Conservation (phyloP, 345 rosid species). For the Lumnitzera littorea region DNA sequence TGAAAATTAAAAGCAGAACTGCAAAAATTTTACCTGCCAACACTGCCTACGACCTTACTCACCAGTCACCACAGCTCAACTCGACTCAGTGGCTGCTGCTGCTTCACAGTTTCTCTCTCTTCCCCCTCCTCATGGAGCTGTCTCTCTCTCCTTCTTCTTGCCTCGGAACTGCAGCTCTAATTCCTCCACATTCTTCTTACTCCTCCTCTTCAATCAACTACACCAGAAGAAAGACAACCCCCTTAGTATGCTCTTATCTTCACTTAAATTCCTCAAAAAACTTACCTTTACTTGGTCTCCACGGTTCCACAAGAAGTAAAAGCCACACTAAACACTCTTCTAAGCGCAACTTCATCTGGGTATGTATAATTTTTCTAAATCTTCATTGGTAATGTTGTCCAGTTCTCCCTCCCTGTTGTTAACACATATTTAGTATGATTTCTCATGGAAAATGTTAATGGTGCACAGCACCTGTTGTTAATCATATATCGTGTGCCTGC, state of each 20-base stretch:
- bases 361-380: constrained; percentile 12
- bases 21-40: too few relatives aligned
- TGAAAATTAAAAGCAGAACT: too few relatives aligned
- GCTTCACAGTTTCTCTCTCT: not conserved
- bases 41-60: too few relatives aligned
- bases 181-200: constrained; percentile 10
- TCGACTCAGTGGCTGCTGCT: too few relatives aligned
- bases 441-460: not conserved
- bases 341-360: constrained; percentile 32
- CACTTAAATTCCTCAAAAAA: constrained; percentile 13
- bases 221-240: constrained; percentile 11
- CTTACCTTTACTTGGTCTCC: constrained; percentile 17
- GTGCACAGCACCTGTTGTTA: too few relatives aligned
- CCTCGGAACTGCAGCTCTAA: constrained; percentile 23
- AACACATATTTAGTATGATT: not conserved
- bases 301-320: constrained; percentile 12
- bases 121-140: constrained; percentile 32
- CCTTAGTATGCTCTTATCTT: constrained; percentile 3
- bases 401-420: not conserved
- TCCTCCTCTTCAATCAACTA: constrained; percentile 11
- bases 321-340: constrained; percentile 8
- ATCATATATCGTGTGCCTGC: too few relatives aligned
- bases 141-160: constrained; percentile 21
- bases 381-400: not conserved
- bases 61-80: too few relatives aligned